A percentile compares a stretch with the other conserved stretches of the same genome.
phyloP scores from a whole-genome alignment of 805 yeast genomes.

The Zygosaccharomyces lentus region DNA sequence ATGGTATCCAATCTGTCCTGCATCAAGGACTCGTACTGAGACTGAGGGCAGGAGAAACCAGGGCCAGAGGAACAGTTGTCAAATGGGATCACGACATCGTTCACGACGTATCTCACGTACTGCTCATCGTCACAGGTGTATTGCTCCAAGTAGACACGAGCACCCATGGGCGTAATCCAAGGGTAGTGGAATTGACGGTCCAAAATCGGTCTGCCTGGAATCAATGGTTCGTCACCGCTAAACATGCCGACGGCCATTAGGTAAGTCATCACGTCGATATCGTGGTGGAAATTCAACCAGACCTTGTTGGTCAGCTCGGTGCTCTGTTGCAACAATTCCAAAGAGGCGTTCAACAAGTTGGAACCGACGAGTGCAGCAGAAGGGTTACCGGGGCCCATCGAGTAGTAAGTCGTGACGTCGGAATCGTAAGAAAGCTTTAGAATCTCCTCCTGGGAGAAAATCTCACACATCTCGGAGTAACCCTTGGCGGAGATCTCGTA shows the following conservation, averaged over 20 bases:
- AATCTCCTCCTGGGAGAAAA: constrained; percentile 67
- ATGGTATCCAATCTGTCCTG: no score
- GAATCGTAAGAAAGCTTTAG: constrained; percentile 54
- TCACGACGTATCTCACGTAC: constrained; percentile 47
- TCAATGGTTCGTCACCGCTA: constrained; percentile 36
- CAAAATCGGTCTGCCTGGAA: constrained; percentile 42
- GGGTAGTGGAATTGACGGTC: constrained; percentile 45
- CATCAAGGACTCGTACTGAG: constrained; percentile 27
- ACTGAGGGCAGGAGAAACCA: constrained; percentile 45
- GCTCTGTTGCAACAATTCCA: constrained; percentile 47
- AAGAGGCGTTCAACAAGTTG: constrained; percentile 49
- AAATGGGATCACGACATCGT: constrained; percentile 53
- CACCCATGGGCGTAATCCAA: constrained; percentile 57
- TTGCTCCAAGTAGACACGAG: constrained; percentile 48
- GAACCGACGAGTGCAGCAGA: constrained; percentile 57
- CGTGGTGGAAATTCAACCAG: constrained; percentile 72
- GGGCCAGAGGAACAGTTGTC: constrained; percentile 50
- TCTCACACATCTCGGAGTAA: constrained; percentile 57
- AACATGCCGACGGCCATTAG: constrained; percentile 61
- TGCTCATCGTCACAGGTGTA: constrained; percentile 39
- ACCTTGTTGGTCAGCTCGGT: constrained; percentile 35
- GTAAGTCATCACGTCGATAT: constrained; percentile 58
- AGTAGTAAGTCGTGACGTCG: constrained; percentile 58
- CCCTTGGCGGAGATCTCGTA: constrained; percentile 72
- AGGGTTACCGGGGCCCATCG: constrained; percentile 60